phyloP scores from a whole-genome alignment of 352 stramenopile genomes.

The Elongisporangium undulatum region DNA sequence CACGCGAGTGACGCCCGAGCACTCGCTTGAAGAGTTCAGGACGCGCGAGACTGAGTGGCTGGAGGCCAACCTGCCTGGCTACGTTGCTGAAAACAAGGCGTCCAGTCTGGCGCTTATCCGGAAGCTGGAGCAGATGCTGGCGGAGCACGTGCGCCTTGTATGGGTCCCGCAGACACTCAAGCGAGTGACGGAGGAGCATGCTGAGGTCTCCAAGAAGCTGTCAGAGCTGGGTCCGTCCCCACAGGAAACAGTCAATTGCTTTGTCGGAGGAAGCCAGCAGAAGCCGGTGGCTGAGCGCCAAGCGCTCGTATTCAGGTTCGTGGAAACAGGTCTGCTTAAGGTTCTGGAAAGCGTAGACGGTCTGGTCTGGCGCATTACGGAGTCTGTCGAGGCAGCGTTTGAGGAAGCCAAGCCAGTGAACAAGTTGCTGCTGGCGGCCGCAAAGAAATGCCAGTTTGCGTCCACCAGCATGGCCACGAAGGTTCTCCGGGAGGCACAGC shows the following conservation, averaged over 20 bases:
- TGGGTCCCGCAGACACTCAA: conserved; percentile 22
- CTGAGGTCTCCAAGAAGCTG: conserved; percentile 3
- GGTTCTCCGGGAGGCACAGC: neutral
- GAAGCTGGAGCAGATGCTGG: conserved; percentile 33
- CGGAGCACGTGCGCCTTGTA: conserved; percentile 13
- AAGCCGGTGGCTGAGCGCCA: conserved; percentile 6
- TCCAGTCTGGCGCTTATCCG: conserved; percentile 19
- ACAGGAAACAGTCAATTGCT: conserved; percentile 17
- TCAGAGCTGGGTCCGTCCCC: conserved; percentile 8
- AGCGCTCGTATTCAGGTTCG: conserved; percentile 11
- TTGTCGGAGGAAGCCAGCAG: conserved; percentile 4
- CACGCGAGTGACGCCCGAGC: conserved; percentile 9
- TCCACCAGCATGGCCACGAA: neutral
- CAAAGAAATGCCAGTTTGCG: neutral
- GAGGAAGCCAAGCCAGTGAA: conserved; percentile 16
- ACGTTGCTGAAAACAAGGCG: conserved; percentile 15
- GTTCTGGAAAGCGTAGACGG: conserved; percentile 12
- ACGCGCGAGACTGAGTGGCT: conserved; percentile 21
- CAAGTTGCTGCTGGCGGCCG: conserved; percentile 13
- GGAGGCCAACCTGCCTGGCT: conserved; percentile 18
- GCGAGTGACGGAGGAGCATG: conserved; percentile 6
- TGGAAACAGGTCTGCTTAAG: conserved; percentile 13
- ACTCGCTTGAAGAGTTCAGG: conserved; percentile 18
- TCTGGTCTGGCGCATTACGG: conserved; percentile 11
- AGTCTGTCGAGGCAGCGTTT: conserved; percentile 16